Conservation (phyloP, 1,139 yeast genomes). For the Pichia sp. region DNA sequence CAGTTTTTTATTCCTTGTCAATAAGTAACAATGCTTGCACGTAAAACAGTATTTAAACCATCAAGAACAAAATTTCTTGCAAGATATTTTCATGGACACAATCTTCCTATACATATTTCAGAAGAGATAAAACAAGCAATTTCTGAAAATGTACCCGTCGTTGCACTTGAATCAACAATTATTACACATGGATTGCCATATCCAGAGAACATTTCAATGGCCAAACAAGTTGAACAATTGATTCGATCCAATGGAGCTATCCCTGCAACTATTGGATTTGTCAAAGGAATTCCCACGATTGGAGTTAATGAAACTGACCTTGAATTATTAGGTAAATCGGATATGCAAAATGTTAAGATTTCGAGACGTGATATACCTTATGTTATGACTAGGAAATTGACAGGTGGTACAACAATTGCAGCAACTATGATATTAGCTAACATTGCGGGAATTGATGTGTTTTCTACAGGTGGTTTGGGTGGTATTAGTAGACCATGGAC, state of each 20-base stretch:
- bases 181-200: constrained; percentile 87
- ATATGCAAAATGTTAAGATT: constrained; percentile 47
- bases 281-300: constrained; percentile 64
- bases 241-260: constrained; percentile 61
- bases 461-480: constrained; percentile 92
- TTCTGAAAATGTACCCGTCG: constrained; percentile 52
- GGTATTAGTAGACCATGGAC: constrained; percentile 86
- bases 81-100: no score
- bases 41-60: no score
- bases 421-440: constrained; percentile 81
- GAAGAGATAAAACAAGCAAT: constrained; percentile 62
- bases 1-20: no score
- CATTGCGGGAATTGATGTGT: constrained; percentile 71
- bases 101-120: constrained; percentile 12
- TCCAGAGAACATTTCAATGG: constrained; percentile 73
- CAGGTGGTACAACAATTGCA: constrained; percentile 90
- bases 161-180: constrained; percentile 80
- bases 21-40: no score
- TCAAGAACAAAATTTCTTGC: no score
- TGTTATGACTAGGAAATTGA: constrained; percentile 53
- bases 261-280: constrained; percentile 84
- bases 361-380: constrained; percentile 79
- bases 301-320: constrained; percentile 52
- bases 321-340: constrained; percentile 41
- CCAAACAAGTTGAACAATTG: constrained; percentile 54